Percentiles rank a stretch among this genome's conserved stretches.
phyloP scores from a whole-genome alignment of 2,329 filamentous ascomycete species.

The Calonectria hongkongensis region DNA sequence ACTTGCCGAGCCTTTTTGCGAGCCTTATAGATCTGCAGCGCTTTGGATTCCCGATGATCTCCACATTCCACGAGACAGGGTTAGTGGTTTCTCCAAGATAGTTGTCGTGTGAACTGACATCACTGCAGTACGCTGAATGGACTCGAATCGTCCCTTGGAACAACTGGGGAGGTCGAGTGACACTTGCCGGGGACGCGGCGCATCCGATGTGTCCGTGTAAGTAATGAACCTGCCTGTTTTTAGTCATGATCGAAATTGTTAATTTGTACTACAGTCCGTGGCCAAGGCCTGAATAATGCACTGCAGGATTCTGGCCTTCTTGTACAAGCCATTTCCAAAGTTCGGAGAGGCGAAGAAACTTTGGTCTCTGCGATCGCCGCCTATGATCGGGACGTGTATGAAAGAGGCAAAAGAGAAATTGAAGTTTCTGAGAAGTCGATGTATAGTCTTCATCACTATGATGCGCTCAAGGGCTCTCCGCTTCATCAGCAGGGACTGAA shows the following conservation, averaged over 20 bases:
- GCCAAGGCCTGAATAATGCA: conserved; percentile 3
- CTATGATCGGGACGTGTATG: conserved; percentile 13
- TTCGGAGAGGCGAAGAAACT: background rate
- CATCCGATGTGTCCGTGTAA: conserved; percentile 9
- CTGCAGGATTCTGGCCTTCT: conserved; percentile 6
- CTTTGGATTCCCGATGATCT: conserved; percentile 1
- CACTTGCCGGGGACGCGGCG: conserved; percentile 4
- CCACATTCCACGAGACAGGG: conserved; percentile 7
- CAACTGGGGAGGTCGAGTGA: conserved; percentile 19
- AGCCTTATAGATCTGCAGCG: conserved; percentile 7
- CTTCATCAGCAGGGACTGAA: conserved; percentile 8
- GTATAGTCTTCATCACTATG: conserved; percentile 16
- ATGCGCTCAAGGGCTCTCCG: conserved; percentile 15
- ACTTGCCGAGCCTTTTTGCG: conserved; percentile 4
- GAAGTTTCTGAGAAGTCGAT: conserved; percentile 7
- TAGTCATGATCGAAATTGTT: background rate
- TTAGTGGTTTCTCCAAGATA: background rate
- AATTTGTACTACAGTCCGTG: background rate
- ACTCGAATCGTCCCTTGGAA: conserved; percentile 17
- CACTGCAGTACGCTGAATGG: background rate
- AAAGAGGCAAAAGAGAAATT: conserved; percentile 9
- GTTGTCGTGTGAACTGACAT: background rate
- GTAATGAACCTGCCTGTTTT: background rate
- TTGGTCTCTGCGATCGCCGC: background rate
- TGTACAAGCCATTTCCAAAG: background rate